These are phyloP conservation scores for Peniophora sp. DNA, from an alignment of 1,284 basidiomycete species.

Conservation along the genomic window DNA sequence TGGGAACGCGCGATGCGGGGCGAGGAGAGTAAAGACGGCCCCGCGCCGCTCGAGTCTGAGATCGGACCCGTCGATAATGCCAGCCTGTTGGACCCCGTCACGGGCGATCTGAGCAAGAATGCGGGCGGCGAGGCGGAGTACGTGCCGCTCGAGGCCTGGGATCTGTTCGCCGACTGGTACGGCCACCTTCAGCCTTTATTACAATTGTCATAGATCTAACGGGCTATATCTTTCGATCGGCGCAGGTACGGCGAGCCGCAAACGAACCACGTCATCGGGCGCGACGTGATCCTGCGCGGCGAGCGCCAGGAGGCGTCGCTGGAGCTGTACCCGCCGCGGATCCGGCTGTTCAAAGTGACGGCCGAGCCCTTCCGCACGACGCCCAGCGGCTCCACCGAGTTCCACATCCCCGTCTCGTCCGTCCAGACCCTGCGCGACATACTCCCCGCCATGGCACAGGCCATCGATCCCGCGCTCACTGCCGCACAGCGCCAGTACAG, in stretches of 20 bases:
- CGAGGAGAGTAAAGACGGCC: constrained; percentile 56
- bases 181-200: constrained; percentile 16
- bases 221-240: background rate
- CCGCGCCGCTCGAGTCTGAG: constrained; percentile 44
- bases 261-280: constrained; percentile 39
- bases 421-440: constrained; percentile 27
- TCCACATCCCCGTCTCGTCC: constrained; percentile 14
- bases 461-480: constrained; percentile 4
- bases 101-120: constrained; percentile 39
- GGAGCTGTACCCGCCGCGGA: constrained; percentile 71
- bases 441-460: constrained; percentile 27
- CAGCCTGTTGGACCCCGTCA: constrained; percentile 42
- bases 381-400: constrained; percentile 42
- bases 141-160: constrained; percentile 71
- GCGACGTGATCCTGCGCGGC: constrained; percentile 60
- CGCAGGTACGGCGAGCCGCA: constrained; percentile 48
- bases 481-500: constrained; percentile 30
- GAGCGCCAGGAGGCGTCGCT: constrained; percentile 45
- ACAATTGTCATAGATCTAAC: background rate
- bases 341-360: constrained; percentile 50
- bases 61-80: constrained; percentile 74
- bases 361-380: constrained; percentile 13
- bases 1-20: constrained; percentile 70
- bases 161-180: constrained; percentile 59
- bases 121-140: constrained; percentile 77